Base-by-base conservation (phyloP, 208 protist genomes). In the Angomonas desouzai region DNA sequence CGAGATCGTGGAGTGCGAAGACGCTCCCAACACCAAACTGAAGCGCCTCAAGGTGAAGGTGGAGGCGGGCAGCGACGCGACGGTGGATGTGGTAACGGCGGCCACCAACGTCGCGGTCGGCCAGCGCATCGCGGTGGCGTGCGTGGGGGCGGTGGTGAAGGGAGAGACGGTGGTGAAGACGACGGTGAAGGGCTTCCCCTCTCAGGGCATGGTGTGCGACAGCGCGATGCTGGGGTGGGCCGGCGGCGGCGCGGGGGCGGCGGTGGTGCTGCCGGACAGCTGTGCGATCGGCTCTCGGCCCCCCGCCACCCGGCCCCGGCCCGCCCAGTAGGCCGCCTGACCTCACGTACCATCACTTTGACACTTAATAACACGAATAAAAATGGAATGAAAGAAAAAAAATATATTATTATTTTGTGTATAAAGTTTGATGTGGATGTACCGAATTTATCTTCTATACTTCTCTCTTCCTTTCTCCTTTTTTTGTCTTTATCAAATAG, bases 181-280 rank as follows among this genome's bases (percentile, higher is more conserved):
- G 16, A 73, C 63, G 13, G 78, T 94, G 32, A 85, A 85, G 30
- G 87, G 87, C n/a, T 67, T 81, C 38, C 75, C 78, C 16, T 90
- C 82, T 7, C 66, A 66, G 20, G 87, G 87, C 1, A 91, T 94
- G 80, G 45, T 94, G 65, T 94, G 87, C 56, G 83, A 94, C 72
- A 60, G 76, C 7, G 72, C 69, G 16, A 91, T 93, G 87, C 78
- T 94, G 10, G 87, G 84, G 16, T 94, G 87, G 87, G 70, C 64
- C 0, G 85, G 85, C 29, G 87, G 87, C 32, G 84, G 81, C 32
- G 83, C 79, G 2, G 81, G 81, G 0, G 73, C 75, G 0, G 85
- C 87, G 7, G 87, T 83, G 20, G 36, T 76, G 33, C 62, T 94
- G 51, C 84, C 87, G 10, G 62, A 59, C 9, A 68, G 55, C n/a